Conservation (phyloP, 2,329 filamentous ascomycete genomes). For the Aspergillus spinulosporus region DNA sequence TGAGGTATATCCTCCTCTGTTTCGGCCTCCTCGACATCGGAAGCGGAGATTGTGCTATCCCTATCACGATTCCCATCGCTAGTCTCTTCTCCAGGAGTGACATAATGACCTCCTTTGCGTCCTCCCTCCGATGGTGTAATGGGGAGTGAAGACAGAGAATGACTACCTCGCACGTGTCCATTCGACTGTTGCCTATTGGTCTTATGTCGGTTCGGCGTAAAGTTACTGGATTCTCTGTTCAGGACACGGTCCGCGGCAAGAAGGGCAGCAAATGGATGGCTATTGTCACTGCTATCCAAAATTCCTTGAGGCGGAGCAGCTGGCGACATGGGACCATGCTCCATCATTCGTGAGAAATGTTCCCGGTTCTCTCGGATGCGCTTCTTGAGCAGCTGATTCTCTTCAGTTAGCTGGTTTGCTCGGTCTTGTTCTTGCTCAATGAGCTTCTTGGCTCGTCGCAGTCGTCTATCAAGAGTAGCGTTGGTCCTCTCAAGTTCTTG, state of each 20-base stretch:
- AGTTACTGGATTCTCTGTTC: constrained; percentile 73
- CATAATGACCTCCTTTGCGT: constrained; percentile 54
- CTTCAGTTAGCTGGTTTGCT: constrained; percentile 67
- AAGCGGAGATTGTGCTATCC: constrained; percentile 80
- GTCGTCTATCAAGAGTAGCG: constrained; percentile 60
- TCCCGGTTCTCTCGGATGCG: constrained; percentile 88
- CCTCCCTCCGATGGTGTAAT: constrained; percentile 67
- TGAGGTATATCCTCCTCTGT: constrained; percentile 68
- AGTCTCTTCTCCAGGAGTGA: constrained; percentile 59
- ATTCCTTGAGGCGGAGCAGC: background rate
- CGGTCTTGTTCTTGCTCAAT: constrained; percentile 78
- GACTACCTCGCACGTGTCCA: constrained; percentile 71
- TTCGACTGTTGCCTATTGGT: constrained; percentile 51
- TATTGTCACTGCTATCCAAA: constrained; percentile 52
- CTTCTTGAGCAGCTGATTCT: constrained; percentile 73
- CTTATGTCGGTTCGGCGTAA: constrained; percentile 62
- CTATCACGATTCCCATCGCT: constrained; percentile 62
- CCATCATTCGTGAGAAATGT: constrained; percentile 76
- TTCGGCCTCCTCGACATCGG: constrained; percentile 53
- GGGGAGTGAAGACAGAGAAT: constrained; percentile 82
- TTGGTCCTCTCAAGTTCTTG: constrained; percentile 69
- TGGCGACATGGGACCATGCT: constrained; percentile 67
- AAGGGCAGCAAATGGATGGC: constrained; percentile 73
- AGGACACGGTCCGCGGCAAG: constrained; percentile 73
- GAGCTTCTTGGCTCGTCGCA: constrained; percentile 73